Conservation (phyloP, 2,329 filamentous ascomycete species). For the Monilinia polystroma region DNA sequence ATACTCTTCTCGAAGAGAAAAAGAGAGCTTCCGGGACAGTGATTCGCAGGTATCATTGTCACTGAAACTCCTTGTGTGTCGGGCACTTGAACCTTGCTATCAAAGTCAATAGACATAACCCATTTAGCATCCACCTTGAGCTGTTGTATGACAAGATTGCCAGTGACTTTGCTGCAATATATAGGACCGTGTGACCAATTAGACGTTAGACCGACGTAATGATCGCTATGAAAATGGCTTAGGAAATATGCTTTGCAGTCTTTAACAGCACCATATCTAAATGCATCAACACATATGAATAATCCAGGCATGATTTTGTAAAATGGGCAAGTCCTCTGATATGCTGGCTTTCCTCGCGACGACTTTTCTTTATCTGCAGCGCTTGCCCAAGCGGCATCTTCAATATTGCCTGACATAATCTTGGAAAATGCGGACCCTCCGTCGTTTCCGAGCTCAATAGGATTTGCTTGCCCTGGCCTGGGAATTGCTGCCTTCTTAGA, state of each 20-base stretch:
- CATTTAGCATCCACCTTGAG: constrained; percentile 82
- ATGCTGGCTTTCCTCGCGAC: constrained; percentile 80
- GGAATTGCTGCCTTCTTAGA: constrained; percentile 65
- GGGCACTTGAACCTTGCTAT: constrained; percentile 74
- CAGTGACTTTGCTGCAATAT: constrained; percentile 92
- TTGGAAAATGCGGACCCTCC: constrained; percentile 79
- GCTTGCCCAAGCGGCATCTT: constrained; percentile 84
- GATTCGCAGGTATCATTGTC: constrained; percentile 94
- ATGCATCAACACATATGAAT: constrained; percentile 91
- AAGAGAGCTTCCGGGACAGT: constrained; percentile 91
- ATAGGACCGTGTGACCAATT: constrained; percentile 93
- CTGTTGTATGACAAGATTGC: constrained; percentile 82
- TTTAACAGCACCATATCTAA: constrained; percentile 89
- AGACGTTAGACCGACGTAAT: constrained; percentile 87
- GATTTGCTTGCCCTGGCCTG: constrained; percentile 77
- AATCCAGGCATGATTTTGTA: constrained; percentile 97
- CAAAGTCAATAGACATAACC: constrained; percentile 82
- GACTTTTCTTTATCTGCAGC: constrained; percentile 78
- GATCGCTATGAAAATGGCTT: constrained; percentile 97
- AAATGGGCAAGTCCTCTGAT: constrained; percentile 90
- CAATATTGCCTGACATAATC: constrained; percentile 88
- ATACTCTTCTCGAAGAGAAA: constrained; percentile 85
- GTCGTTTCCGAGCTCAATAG: constrained; percentile 56
- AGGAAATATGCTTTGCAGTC: constrained; percentile 94
- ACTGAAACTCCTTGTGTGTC: constrained; percentile 80